Percentiles rank a stretch among this genome's conserved stretches.
These are phyloP conservation scores for Aspergillus bertholletiae DNA, from an alignment of 495 filamentous ascomycete genomes.

Conservation along the genomic window DNA sequence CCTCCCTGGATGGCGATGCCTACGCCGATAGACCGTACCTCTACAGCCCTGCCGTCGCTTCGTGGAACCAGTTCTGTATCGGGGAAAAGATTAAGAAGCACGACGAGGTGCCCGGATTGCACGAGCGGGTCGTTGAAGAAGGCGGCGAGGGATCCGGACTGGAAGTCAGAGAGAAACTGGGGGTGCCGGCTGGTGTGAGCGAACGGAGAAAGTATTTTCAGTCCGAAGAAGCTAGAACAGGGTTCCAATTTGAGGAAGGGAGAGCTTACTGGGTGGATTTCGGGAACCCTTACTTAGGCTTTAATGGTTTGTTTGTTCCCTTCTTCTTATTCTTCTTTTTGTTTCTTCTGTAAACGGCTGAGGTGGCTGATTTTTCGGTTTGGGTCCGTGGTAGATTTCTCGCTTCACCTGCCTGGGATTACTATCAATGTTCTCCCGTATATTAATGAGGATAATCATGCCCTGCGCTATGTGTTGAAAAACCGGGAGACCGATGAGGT, in stretches of 20 bases:
- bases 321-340: neutral
- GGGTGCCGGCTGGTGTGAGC: slow-evolving; percentile 50
- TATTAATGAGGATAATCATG: slow-evolving; percentile 75
- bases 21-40: slow-evolving; percentile 84
- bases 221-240: slow-evolving; percentile 37
- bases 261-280: slow-evolving; percentile 76
- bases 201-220: slow-evolving; percentile 65
- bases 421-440: slow-evolving; percentile 72
- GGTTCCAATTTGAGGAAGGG: slow-evolving; percentile 56
- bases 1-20: slow-evolving; percentile 79
- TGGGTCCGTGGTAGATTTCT: slow-evolving; percentile 52
- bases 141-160: slow-evolving; percentile 62
- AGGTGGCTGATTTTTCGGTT: neutral
- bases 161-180: slow-evolving; percentile 39
- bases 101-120: slow-evolving; percentile 15
- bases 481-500: slow-evolving; percentile 64
- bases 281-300: slow-evolving; percentile 88
- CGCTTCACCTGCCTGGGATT: slow-evolving; percentile 77
- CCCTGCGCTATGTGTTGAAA: slow-evolving; percentile 82
- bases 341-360: neutral
- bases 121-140: slow-evolving; percentile 58
- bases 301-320: slow-evolving; percentile 51
- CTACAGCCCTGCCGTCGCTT: slow-evolving; percentile 71
- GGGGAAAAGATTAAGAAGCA: slow-evolving; percentile 43
- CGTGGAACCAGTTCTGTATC: slow-evolving; percentile 68